Evolutionary conservation across 768 basidiomycete species (phyloP), one percentile per base, ranked within the genome.

Genomic region (Pholiota microspora): DNA sequence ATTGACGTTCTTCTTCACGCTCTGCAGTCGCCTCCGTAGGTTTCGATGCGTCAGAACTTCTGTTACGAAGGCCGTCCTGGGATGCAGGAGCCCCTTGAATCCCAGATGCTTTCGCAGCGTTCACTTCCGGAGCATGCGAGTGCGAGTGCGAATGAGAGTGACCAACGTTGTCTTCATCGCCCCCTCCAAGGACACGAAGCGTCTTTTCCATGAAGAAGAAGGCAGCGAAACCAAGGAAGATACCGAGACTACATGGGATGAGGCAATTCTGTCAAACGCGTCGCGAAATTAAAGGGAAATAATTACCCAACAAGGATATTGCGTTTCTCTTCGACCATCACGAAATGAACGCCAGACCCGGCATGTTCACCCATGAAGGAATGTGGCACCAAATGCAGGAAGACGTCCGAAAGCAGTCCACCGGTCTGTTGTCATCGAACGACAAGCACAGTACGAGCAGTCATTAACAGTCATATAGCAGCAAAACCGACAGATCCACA

Each of bases 201-300:
- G 89, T 84, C 73, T 95, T 96, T 68, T 96, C 94, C 83, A 95
- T 92, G 62, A 94, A 79, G 74, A 95, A 96, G 73, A 96, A 96
- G 0, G 89, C 74, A 29, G 91, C 85, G 70, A 96, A 96, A 4
- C 94, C 94, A 23, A 84, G 62, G 66, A 95, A 94, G 60, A 94
- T 89, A 27, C 82, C 89, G 7, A 92, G 76, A 29, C 89, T 92
- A 58, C 36, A 36, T 31, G 42, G 25, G 27, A 48, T 34, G 18
- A 40, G 18, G 28, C 34, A 40, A 36, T 29, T 47, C 31, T 58
- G 16, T 18, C 21, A 23, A 36, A 12, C 47, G n/a, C 12, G 40
- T 10, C 44, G 36, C 8, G 48, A 36, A 46, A 54, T 18, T 32
- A 44, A 40, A 42, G 16, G 29, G 27, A 36, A 32, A 35, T 51